Evolutionary conservation across 2,329 filamentous ascomycete genomes (phyloP).

Genomic region (Magnaporthiopsis poae): DNA sequence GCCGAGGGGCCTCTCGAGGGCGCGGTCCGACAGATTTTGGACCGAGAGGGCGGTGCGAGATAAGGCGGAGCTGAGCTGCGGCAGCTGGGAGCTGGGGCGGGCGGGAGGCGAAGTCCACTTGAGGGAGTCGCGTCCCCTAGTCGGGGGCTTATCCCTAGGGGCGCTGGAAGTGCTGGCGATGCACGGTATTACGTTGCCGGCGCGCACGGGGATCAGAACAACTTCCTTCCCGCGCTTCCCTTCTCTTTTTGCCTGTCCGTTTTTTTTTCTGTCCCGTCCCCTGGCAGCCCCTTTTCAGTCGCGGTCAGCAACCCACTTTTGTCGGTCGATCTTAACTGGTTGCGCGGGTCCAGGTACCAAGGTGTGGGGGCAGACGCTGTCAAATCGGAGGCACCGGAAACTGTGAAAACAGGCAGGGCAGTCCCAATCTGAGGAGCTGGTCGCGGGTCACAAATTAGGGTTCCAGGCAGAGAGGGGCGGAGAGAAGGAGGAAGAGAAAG

Average conservation of each 20-base stretch:
- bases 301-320: not conserved
- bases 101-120: not conserved
- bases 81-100: not conserved
- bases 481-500: not conserved
- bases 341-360: not conserved
- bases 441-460: not conserved
- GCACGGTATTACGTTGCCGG: not conserved
- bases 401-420: no score
- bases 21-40: not conserved
- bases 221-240: not conserved
- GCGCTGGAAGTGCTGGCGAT: not conserved
- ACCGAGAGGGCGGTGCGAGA: no score
- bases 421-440: not conserved
- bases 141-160: not conserved
- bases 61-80: no score
- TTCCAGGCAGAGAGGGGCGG: not conserved
- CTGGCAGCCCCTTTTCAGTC: constrained; percentile 1
- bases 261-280: not conserved
- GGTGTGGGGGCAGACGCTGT: not conserved
- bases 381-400: not conserved
- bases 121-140: not conserved
- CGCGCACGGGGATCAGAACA: not conserved
- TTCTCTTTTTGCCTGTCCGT: not conserved
- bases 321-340: not conserved
- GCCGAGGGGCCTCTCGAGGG: not conserved